Conservation (phyloP, 495 filamentous ascomycete species). For the Penicillium soppii region DNA sequence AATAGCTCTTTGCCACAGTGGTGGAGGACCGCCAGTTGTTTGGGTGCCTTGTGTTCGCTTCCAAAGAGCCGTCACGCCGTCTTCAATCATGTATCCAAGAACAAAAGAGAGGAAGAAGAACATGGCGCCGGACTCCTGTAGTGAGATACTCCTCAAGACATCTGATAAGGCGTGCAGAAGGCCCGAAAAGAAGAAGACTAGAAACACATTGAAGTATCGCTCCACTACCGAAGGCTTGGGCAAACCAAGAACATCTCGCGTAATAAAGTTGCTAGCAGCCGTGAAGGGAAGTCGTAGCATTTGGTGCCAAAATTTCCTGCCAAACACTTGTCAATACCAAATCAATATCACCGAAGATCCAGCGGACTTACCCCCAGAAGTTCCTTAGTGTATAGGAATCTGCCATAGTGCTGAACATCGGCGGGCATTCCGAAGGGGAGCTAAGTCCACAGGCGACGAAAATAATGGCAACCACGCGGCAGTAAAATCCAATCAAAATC, state of each 20-base stretch:
- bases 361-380: constrained; percentile 30
- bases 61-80: constrained; percentile 23
- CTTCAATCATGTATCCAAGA: constrained; percentile 33
- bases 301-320: constrained; percentile 45
- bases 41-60: neutral
- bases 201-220: constrained; percentile 31
- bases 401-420: constrained; percentile 27
- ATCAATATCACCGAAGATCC: neutral
- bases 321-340: neutral
- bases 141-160: constrained; percentile 14
- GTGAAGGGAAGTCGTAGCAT: constrained; percentile 31
- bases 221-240: constrained; percentile 25
- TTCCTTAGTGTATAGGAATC: constrained; percentile 34
- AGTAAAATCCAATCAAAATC: constrained; percentile 10
- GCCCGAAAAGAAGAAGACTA: constrained; percentile 34
- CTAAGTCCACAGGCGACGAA: constrained; percentile 8
- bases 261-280: constrained; percentile 22
- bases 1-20: constrained; percentile 13
- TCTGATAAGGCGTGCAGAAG: constrained; percentile 28
- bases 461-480: constrained; percentile 16
- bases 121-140: constrained; percentile 19
- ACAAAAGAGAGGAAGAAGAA: constrained; percentile 32
- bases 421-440: constrained; percentile 27
- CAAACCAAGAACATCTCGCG: constrained; percentile 26
- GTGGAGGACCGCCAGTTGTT: neutral